Percentiles rank a stretch among this genome's conserved stretches.
These are phyloP conservation scores for Zea luxurians DNA, from an alignment of 176 grass and related monocot species.

Conservation along the genomic window DNA sequence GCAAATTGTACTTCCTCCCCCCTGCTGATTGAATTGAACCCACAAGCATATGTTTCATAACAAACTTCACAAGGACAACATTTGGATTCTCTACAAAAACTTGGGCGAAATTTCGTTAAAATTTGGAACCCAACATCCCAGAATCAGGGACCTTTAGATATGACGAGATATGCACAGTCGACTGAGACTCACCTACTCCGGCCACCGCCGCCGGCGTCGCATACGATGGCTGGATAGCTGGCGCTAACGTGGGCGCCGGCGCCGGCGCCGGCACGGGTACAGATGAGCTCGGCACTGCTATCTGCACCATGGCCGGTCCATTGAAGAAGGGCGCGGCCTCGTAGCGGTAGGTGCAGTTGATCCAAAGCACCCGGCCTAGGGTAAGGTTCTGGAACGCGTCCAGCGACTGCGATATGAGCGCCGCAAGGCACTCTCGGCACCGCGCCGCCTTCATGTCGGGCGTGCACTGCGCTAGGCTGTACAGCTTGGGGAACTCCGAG, in stretches of 20 bases:
- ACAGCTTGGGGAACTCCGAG: slow-evolving; percentile 37
- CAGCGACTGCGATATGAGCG: background rate
- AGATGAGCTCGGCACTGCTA: background rate
- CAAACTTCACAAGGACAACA: background rate
- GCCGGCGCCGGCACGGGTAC: background rate
- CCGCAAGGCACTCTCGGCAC: slow-evolving; percentile 46
- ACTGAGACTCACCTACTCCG: background rate
- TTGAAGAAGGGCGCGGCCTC: slow-evolving; percentile 38
- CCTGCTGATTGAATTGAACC: background rate
- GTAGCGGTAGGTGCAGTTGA: slow-evolving; percentile 48
- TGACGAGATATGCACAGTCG: no score
- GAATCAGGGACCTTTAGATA: no score
- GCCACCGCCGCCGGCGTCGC: no score
- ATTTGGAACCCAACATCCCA: no score
- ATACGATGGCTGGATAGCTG: background rate
- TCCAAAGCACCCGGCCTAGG: slow-evolving; percentile 33
- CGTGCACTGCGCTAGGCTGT: slow-evolving; percentile 61
- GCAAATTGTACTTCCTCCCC: background rate
- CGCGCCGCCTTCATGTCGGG: slow-evolving; percentile 30
- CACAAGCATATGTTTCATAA: background rate
- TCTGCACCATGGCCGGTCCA: background rate
- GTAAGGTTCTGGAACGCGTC: background rate
- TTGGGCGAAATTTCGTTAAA: no score
- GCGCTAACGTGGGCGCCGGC: background rate
- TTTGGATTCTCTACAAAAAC: no score